A percentile compares a stretch with the other conserved stretches of the same genome.
Conservation (phyloP, 208 protist species). For the Phytomonas francai region DNA sequence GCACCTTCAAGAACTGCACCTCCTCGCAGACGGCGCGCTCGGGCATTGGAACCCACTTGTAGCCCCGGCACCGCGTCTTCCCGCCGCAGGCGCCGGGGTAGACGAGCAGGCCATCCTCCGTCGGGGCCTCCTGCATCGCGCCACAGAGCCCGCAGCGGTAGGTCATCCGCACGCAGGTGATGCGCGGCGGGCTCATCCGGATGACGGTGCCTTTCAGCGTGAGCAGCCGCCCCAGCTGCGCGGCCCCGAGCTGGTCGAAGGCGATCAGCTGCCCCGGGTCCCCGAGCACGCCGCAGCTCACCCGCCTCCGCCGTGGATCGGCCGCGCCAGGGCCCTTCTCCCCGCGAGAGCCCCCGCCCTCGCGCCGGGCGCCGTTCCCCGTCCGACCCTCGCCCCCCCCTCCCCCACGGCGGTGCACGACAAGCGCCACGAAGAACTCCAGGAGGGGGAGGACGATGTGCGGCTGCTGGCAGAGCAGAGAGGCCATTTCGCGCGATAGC, state of each 20-base stretch:
- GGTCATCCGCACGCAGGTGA: constrained; percentile 50
- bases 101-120: constrained; percentile 65
- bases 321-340: too few species aligned
- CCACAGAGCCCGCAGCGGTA: constrained; percentile 70
- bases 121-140: constrained; percentile 24
- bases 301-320: neutral
- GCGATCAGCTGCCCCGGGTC: constrained; percentile 22
- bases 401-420: constrained; percentile 14
- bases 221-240: constrained; percentile 59
- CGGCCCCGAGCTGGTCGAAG: constrained; percentile 68
- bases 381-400: too few species aligned
- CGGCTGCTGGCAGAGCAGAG: constrained; percentile 44
- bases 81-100: constrained; percentile 61
- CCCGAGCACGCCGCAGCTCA: constrained; percentile 15
- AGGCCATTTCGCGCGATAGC: constrained; percentile 34
- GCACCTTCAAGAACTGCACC: constrained; percentile 75
- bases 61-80: constrained; percentile 42
- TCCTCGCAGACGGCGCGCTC: constrained; percentile 64
- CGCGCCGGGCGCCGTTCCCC: constrained; percentile 11
- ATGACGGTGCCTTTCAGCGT: constrained; percentile 71
- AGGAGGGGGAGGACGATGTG: constrained; percentile 52
- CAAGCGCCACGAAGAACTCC: constrained; percentile 67
- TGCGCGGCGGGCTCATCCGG: constrained; percentile 62
- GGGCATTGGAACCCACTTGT: constrained; percentile 53
- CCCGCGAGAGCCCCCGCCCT: too few species aligned